phyloP scores from a whole-genome alignment of 2,329 filamentous ascomycete species.

The Ascochyta pisi region DNA sequence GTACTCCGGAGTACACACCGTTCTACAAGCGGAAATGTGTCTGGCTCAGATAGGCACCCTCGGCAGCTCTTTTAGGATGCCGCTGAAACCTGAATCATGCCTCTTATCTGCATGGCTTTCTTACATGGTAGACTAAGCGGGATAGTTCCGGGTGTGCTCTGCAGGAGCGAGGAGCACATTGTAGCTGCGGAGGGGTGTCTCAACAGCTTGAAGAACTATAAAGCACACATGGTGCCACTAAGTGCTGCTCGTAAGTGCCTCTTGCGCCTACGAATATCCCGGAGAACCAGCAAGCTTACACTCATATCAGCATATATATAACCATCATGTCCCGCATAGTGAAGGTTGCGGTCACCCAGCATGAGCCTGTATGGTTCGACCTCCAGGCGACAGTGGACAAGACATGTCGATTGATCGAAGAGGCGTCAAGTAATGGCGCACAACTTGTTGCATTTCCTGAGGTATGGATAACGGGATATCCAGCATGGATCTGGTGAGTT shows the following conservation, averaged over 20 bases:
- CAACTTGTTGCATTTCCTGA: conserved; percentile 61
- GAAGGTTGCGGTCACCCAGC: conserved; percentile 61
- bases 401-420: conserved; percentile 63
- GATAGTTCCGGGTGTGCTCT: neutral
- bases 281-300: too few relatives aligned
- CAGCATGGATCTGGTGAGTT: conserved; percentile 55
- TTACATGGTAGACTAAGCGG: neutral
- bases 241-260: neutral
- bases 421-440: conserved; percentile 62
- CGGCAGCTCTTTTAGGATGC: conserved; percentile 1
- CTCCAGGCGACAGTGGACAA: conserved; percentile 62
- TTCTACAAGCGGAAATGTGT: neutral
- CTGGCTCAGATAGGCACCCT: neutral
- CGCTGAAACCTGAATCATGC: neutral
- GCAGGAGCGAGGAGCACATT: neutral
- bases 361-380: conserved; percentile 68
- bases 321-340: conserved; percentile 5
- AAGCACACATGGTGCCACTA: neutral
- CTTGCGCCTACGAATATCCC: too few relatives aligned
- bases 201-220: neutral
- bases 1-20: neutral
- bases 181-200: neutral
- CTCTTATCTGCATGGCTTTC: neutral
- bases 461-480: conserved; percentile 56
- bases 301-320: too few relatives aligned